Conservation (phyloP, 768 basidiomycete species). For the Tulasnella sp. region DNA sequence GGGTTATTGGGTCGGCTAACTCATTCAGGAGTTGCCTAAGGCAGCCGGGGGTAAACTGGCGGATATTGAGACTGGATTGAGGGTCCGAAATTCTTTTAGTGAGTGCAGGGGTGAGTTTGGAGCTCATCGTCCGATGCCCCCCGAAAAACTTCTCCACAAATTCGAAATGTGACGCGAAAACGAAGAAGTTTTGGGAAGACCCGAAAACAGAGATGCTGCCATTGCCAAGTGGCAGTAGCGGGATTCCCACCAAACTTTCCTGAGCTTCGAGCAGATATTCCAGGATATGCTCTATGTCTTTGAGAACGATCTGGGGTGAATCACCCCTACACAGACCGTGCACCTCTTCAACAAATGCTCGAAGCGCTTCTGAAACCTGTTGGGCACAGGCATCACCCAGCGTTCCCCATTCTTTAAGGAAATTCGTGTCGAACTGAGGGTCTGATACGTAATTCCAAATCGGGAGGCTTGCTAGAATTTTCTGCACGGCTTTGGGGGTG, state of each 20-base stretch:
- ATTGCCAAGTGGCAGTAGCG: slow-evolving; percentile 17
- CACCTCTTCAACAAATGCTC: background rate
- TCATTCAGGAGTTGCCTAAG: background rate
- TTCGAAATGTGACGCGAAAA: background rate
- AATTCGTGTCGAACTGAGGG: background rate
- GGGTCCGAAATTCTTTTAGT: background rate
- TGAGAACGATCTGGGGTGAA: background rate
- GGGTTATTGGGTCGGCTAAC: background rate
- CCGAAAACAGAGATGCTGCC: background rate
- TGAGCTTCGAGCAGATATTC: slow-evolving; percentile 8
- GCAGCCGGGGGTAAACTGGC: background rate
- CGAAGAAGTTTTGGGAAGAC: background rate
- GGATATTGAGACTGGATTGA: background rate
- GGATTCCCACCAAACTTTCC: slow-evolving; percentile 1
- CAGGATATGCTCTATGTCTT: background rate
- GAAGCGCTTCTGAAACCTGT: background rate
- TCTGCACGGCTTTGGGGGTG: background rate
- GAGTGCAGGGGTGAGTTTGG: background rate
- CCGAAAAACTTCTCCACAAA: background rate
- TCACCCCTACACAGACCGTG: background rate
- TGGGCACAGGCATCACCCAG: background rate
- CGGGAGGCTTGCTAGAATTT: background rate
- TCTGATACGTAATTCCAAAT: background rate
- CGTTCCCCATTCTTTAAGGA: background rate
- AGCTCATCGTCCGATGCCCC: background rate